Base-by-base conservation (phyloP, 352 stramenopile species). In the Globisporangium nodosum region DNA sequence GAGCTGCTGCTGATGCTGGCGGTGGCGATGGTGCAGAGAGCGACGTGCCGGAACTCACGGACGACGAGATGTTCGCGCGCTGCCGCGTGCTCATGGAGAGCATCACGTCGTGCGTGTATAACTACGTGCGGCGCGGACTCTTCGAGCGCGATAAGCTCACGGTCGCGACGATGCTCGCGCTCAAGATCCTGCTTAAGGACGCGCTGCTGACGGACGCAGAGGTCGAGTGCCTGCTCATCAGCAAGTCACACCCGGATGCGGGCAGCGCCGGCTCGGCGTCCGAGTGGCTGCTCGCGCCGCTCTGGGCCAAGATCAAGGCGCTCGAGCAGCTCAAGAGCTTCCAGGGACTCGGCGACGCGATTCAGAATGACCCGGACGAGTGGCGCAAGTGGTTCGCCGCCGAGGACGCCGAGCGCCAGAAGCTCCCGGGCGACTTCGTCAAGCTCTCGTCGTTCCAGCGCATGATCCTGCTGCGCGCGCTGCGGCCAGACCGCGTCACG, bases 331-430 rank as follows among this genome's bases (percentile, higher is more conserved):
- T 97, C 48, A 97, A 97, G 56, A 86, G 79, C 24, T 98, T 98
- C 60, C 70, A 91, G 49, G 90, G 88, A 42, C 67, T 99, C 9
- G 94, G 94, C 7, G 96, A 99, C 71, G 87, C 81, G 21, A 97
- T 99, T 67, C 97, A 99, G 65, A 97, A 92, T 51, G 95, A 99
- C 52, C 94, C 91, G 1, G 96, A 99, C 60, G 96, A 98, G 39
- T 99, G 96, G 96, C 67, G 83, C 31, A 88, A 91, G 65, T 99
- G 94, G 94, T 99, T 98, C 72, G 92, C 97, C 39, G 78, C 92
- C 0, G 93, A 98, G 70, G 92, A 98, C 56, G 92, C 92, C 2
- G 96, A 99, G 73, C 74, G 86, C 18, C 84, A 93, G 27, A 97
- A 97, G 58, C 77, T 98, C 2, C 96, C 97, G 35, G 96, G 96